Evolutionary conservation across 2,329 filamentous ascomycete genomes (phyloP).

Genomic region (Trichoderma arundinaceum): DNA sequence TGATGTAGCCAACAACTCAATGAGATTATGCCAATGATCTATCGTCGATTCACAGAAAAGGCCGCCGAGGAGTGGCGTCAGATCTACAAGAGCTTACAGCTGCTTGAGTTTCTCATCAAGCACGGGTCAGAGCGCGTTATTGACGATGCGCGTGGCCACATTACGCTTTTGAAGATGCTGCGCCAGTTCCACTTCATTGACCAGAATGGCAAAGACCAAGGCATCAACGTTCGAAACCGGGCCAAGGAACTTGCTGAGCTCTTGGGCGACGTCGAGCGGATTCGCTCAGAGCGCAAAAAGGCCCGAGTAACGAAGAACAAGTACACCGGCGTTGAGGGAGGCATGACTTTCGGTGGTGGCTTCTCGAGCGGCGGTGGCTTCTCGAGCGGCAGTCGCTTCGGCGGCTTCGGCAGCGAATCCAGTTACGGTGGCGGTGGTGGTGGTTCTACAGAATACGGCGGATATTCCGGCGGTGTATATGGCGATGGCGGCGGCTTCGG

Average conservation of each 20-base stretch:
- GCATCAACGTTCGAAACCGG: conserved; percentile 94
- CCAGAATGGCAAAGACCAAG: conserved; percentile 95
- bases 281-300: conserved; percentile 85
- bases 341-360: conserved; percentile 65
- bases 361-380: conserved; percentile 66
- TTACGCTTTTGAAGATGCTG: conserved; percentile 96
- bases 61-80: conserved; percentile 97
- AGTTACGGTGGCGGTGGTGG: conserved; percentile 65
- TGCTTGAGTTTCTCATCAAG: conserved; percentile 96
- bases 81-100: conserved; percentile 97
- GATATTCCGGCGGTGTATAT: conserved; percentile 76
- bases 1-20: conserved; percentile 72
- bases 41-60: conserved; percentile 98
- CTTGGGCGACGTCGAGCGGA: conserved; percentile 88
- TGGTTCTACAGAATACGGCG: conserved; percentile 56
- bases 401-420: conserved; percentile 90
- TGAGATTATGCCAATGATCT: conserved; percentile 99
- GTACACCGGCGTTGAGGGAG: conserved; percentile 92
- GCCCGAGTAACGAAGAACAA: conserved; percentile 89
- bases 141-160: conserved; percentile 92
- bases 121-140: conserved; percentile 97
- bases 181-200: conserved; percentile 98
- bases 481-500: conserved; percentile 96
- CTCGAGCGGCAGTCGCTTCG: conserved; percentile 69
- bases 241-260: conserved; percentile 95